Percentiles rank a stretch among this genome's conserved stretches.
phyloP scores from a whole-genome alignment of 1,284 basidiomycete genomes.

The Tetrapyrgos nigripes region DNA sequence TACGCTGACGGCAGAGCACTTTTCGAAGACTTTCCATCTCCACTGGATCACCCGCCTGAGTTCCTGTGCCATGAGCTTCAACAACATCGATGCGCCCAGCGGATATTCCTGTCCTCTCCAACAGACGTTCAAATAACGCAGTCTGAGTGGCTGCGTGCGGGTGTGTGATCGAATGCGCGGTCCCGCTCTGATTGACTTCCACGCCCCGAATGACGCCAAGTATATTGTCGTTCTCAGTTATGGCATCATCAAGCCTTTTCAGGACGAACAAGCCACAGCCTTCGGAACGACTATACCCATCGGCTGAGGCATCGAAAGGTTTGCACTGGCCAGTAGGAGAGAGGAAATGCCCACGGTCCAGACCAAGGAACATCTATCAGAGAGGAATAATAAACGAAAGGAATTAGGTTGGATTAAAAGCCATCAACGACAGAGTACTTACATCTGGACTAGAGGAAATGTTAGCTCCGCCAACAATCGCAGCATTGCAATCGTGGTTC shows the following conservation, averaged over 20 bases:
- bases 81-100: slow-evolving; percentile 60
- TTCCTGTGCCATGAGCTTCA: slow-evolving; percentile 78
- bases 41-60: slow-evolving; percentile 70
- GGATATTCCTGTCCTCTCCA: slow-evolving; percentile 52
- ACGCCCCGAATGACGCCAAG: slow-evolving; percentile 70
- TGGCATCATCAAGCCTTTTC: slow-evolving; percentile 70
- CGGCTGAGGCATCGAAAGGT: slow-evolving; percentile 71
- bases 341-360: slow-evolving; percentile 74
- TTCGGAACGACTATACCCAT: slow-evolving; percentile 77
- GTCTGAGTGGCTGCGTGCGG: slow-evolving; percentile 69
- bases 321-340: slow-evolving; percentile 72
- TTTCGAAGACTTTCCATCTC: slow-evolving; percentile 67
- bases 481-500: slow-evolving; percentile 68
- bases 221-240: slow-evolving; percentile 68
- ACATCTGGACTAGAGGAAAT: slow-evolving; percentile 75
- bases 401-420: not conserved
- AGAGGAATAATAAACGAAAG: slow-evolving; percentile 16
- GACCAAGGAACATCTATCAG: slow-evolving; percentile 69
- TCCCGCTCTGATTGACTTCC: slow-evolving; percentile 74
- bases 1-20: slow-evolving; percentile 54
- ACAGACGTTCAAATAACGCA: slow-evolving; percentile 54
- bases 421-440: slow-evolving; percentile 29
- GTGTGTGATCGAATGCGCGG: slow-evolving; percentile 71
- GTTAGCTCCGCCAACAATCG: slow-evolving; percentile 78
- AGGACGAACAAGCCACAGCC: slow-evolving; percentile 76